These are phyloP conservation scores for Purpureocillium lavendulum DNA, from an alignment of 2,329 filamentous ascomycete genomes.

Conservation along the genomic window DNA sequence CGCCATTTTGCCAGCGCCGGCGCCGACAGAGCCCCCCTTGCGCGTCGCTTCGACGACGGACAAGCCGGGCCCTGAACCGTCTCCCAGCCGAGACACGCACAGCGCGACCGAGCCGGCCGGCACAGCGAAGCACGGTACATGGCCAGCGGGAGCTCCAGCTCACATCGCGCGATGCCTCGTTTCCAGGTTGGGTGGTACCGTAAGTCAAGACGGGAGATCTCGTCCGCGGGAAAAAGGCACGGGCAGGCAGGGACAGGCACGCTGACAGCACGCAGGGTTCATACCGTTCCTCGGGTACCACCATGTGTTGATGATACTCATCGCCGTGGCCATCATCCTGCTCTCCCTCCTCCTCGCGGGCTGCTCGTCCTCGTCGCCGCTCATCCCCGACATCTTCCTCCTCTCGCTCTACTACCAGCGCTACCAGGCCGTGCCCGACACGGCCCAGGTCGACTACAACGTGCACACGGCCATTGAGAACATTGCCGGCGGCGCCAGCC, in stretches of 20 bases:
- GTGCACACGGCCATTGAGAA: conserved; percentile 79
- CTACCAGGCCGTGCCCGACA: conserved; percentile 74
- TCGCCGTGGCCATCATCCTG: conserved; percentile 87
- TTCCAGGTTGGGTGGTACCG: conserved; percentile 42
- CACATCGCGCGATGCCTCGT: conserved; percentile 19
- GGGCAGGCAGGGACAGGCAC: no score
- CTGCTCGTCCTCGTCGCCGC: conserved; percentile 90
- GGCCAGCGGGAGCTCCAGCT: conserved; percentile 15
- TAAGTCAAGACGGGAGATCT: no score
- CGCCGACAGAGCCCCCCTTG: no score
- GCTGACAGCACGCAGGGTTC: conserved; percentile 35
- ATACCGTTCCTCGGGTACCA: conserved; percentile 65
- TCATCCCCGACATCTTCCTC: conserved; percentile 94
- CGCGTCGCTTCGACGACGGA: no score
- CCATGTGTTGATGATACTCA: conserved; percentile 95
- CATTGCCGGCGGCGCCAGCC: conserved; percentile 74
- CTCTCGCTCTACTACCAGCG: conserved; percentile 94
- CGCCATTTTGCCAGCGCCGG: no score
- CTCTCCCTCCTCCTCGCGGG: conserved; percentile 88
- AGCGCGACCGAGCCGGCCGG: no score
- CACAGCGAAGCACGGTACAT: background rate
- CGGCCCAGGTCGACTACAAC: conserved; percentile 84
- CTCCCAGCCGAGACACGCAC: no score
- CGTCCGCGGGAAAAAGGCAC: no score
- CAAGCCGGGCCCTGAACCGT: no score